Percentiles rank a stretch among this genome's conserved stretches.
Conservation (phyloP, 345 rosid genomes). For the Clausena lansium region DNA sequence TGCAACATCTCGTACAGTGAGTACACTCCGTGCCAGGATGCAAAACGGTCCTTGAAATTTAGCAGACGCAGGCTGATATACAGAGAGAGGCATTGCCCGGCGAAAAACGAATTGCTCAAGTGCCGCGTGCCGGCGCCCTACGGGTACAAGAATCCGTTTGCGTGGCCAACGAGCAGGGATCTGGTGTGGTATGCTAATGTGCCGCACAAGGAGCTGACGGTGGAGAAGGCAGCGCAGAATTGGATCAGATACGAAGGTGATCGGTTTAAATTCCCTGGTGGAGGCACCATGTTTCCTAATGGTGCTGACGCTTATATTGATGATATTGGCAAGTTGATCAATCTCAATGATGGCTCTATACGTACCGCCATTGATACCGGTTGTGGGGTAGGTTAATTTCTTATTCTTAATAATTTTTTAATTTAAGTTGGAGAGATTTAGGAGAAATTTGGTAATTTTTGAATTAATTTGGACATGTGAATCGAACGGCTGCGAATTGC, state of each 20-base stretch:
- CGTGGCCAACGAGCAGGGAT: slow-evolving; percentile 60
- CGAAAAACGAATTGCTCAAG: slow-evolving; percentile 31
- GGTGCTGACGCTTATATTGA: slow-evolving; percentile 68
- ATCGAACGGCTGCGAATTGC: neutral
- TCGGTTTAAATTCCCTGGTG: slow-evolving; percentile 62
- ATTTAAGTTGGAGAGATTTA: neutral
- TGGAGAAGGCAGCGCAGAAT: slow-evolving; percentile 68
- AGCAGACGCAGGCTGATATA: slow-evolving; percentile 33
- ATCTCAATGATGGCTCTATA: slow-evolving; percentile 51
- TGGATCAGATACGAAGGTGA: slow-evolving; percentile 57
- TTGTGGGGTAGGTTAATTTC: slow-evolving; percentile 50
- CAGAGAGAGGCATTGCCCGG: slow-evolving; percentile 71
- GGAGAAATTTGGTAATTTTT: neutral
- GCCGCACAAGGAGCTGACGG: slow-evolving; percentile 67
- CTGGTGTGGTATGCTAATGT: slow-evolving; percentile 62
- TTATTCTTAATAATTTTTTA: neutral
- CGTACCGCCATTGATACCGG: slow-evolving; percentile 75
- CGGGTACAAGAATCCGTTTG: slow-evolving; percentile 48
- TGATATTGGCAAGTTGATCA: slow-evolving; percentile 49
- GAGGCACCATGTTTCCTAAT: slow-evolving; percentile 70
- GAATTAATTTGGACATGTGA: neutral
- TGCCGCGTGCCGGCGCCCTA: slow-evolving; percentile 62
- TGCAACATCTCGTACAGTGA: slow-evolving; percentile 33
- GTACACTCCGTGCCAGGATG: slow-evolving; percentile 53
- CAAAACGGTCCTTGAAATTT: slow-evolving; percentile 31